phyloP scores from a whole-genome alignment of 768 basidiomycete species.

The Boletus sp. region DNA sequence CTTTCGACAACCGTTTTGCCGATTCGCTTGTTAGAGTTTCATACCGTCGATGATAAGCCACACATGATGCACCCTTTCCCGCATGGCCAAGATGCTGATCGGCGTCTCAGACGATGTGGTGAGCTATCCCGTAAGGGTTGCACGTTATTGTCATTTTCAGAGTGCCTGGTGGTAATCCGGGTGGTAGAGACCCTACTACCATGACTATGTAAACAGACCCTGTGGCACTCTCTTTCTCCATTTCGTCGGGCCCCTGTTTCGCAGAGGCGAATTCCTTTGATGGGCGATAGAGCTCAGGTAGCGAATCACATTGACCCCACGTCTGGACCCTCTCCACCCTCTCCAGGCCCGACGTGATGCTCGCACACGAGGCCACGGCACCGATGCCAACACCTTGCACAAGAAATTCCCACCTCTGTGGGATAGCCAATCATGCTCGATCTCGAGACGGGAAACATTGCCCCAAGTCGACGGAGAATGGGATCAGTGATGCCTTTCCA shows the following conservation, averaged over 20 bases:
- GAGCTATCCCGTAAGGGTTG: slow-evolving; percentile 13
- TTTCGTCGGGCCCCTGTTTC: slow-evolving; percentile 10
- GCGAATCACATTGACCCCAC: neutral
- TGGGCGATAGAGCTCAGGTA: neutral
- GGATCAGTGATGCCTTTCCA: neutral
- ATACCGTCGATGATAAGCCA: no score
- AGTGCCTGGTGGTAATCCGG: slow-evolving; percentile 14
- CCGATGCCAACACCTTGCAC: neutral
- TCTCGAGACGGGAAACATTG: neutral
- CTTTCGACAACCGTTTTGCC: neutral
- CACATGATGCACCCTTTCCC: neutral
- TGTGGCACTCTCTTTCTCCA: slow-evolving; percentile 15
- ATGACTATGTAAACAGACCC: slow-evolving; percentile 12
- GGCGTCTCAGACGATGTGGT: slow-evolving; percentile 7
- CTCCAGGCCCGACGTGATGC: neutral
- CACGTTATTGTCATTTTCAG: slow-evolving; percentile 9
- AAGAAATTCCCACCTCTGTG: slow-evolving; percentile 22
- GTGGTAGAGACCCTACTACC: slow-evolving; percentile 6
- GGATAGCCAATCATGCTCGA: slow-evolving; percentile 4
- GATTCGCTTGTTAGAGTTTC: slow-evolving; percentile 1
- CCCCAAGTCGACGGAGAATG: slow-evolving; percentile 16
- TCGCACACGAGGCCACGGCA: neutral
- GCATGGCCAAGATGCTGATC: slow-evolving; percentile 9
- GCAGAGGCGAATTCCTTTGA: neutral
- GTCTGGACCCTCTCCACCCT: neutral